These are phyloP conservation scores for Rubia yunnanensis DNA, from an alignment of 257 asterid species.

Conservation along the genomic window DNA sequence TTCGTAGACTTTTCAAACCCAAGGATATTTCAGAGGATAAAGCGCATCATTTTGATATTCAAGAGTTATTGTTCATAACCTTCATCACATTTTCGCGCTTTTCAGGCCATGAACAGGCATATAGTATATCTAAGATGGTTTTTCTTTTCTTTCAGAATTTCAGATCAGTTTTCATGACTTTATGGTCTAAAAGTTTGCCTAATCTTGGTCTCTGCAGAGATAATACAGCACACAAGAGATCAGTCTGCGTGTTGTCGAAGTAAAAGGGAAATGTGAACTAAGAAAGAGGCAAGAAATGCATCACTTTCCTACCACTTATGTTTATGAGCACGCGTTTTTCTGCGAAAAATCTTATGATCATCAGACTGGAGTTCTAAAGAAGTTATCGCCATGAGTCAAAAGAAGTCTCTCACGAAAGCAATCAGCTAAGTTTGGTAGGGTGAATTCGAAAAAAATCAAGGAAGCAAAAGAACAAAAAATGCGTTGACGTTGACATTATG, in stretches of 20 bases:
- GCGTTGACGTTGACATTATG: no score
- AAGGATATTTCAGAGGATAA: constrained; percentile 21
- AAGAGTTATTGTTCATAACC: constrained; percentile 12
- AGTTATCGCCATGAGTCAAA: background rate
- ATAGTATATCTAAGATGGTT: no score
- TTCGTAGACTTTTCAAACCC: constrained; percentile 19
- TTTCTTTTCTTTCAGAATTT: no score
- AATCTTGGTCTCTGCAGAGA: constrained; percentile 9
- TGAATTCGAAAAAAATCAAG: constrained; percentile 1
- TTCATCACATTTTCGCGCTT: background rate
- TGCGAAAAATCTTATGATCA: constrained; percentile 14
- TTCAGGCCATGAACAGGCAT: no score
- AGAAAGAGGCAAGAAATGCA: constrained; percentile 10
- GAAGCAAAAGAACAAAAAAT: background rate
- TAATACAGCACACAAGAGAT: constrained; percentile 16
- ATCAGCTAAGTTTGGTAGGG: background rate
- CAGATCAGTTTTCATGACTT: no score
- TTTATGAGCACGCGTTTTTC: constrained; percentile 17
- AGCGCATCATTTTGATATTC: constrained; percentile 18
- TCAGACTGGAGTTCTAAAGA: constrained; percentile 10
- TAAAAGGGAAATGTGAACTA: constrained; percentile 20
- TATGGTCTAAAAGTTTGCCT: background rate
- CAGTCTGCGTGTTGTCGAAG: constrained; percentile 5
- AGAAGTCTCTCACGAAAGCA: background rate
- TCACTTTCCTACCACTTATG: background rate